Evolutionary conservation across 306 rosid genomes (phyloP).

Genomic region (Quercus wislizeni): DNA sequence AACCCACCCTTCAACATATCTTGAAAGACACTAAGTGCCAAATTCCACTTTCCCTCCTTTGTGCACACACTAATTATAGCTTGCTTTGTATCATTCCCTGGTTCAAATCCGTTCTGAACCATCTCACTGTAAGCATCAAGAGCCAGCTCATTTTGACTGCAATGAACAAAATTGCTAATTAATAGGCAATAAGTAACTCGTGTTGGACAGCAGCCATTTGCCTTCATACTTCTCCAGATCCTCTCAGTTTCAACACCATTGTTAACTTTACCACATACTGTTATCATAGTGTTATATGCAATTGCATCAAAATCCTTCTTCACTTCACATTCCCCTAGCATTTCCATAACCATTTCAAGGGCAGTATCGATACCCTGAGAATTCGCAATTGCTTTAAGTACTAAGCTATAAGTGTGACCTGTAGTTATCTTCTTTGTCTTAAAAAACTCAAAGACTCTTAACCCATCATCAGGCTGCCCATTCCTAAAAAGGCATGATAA

Average conservation of each 20-base stretch:
- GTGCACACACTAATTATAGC: constrained; percentile 60
- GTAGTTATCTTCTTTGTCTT: constrained; percentile 49
- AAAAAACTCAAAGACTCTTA: constrained; percentile 55
- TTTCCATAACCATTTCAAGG: constrained; percentile 45
- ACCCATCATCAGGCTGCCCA: constrained; percentile 51
- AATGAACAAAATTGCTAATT: constrained; percentile 58
- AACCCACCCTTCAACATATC: constrained; percentile 52
- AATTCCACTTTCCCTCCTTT: constrained; percentile 79
- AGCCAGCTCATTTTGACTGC: constrained; percentile 69
- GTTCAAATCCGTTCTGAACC: constrained; percentile 62
- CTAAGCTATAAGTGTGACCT: constrained; percentile 73
- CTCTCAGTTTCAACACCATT: constrained; percentile 77
- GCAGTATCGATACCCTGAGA: constrained; percentile 50
- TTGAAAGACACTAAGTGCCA: constrained; percentile 52
- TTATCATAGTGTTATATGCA: constrained; percentile 82
- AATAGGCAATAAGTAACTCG: constrained; percentile 58
- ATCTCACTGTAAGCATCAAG: constrained; percentile 73
- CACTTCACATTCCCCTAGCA: constrained; percentile 41
- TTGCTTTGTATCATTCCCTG: constrained; percentile 57
- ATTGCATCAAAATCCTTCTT: constrained; percentile 57
- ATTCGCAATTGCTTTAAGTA: constrained; percentile 64
- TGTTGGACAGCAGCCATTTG: constrained; percentile 46
- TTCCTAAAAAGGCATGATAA: constrained; percentile 75
- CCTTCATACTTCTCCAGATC: constrained; percentile 72
- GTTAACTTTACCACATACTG: constrained; percentile 56